These are phyloP conservation scores for Candida cerambycidarum DNA, from an alignment of 805 yeast genomes.

Conservation along the genomic window DNA sequence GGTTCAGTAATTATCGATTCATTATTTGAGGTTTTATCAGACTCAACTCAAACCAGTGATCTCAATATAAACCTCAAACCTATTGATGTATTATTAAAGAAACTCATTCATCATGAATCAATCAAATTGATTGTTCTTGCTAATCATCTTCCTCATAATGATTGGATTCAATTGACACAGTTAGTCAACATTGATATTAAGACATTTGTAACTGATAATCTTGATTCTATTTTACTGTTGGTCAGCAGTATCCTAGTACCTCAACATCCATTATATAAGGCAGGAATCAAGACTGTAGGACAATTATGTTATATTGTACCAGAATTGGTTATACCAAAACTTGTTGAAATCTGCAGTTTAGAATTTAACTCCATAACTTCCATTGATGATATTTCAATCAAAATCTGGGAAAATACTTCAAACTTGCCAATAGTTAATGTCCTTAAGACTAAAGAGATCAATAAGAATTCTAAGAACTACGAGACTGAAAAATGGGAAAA, in stretches of 20 bases:
- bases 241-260: slow-evolving; percentile 2
- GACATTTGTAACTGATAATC: slow-evolving; percentile 37
- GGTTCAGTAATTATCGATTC: not conserved
- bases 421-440: slow-evolving; percentile 62
- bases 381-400: slow-evolving; percentile 50
- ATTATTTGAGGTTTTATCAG: slow-evolving; percentile 1
- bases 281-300: slow-evolving; percentile 45
- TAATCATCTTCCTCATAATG: slow-evolving; percentile 36
- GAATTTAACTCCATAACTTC: slow-evolving; percentile 44
- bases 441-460: slow-evolving; percentile 44
- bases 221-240: slow-evolving; percentile 22
- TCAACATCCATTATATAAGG: slow-evolving; percentile 8
- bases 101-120: slow-evolving; percentile 11
- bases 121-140: slow-evolving; percentile 27
- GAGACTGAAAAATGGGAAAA: slow-evolving; percentile 91
- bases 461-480: slow-evolving; percentile 79
- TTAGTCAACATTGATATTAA: slow-evolving; percentile 65
- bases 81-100: slow-evolving; percentile 4
- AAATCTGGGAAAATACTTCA: slow-evolving; percentile 66
- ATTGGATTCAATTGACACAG: slow-evolving; percentile 79
- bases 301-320: slow-evolving; percentile 62
- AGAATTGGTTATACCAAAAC: slow-evolving; percentile 48
- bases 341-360: slow-evolving; percentile 42
- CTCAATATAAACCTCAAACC: slow-evolving; percentile 2
- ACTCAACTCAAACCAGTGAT: not conserved